Conservation (phyloP, 495 filamentous ascomycete species). For the Tetracladium setigerum region DNA sequence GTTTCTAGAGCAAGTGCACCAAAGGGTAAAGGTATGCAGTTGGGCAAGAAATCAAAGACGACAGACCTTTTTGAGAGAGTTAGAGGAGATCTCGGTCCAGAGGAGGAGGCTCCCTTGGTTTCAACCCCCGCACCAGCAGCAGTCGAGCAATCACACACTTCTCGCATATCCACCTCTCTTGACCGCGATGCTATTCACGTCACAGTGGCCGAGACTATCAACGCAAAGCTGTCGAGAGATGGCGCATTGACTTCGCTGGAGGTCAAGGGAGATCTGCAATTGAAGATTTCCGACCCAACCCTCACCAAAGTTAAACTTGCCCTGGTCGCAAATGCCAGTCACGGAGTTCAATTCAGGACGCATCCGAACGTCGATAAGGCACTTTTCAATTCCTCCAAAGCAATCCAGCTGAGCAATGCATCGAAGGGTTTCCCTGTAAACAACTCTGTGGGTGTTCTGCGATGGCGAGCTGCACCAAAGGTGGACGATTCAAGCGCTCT, state of each 20-base stretch:
- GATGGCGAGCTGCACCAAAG: conserved; percentile 75
- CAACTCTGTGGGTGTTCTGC: conserved; percentile 78
- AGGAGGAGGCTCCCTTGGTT: conserved; percentile 69
- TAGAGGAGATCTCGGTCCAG: conserved; percentile 76
- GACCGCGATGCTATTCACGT: conserved; percentile 80
- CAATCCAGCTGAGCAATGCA: conserved; percentile 77
- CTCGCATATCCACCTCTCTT: conserved; percentile 53
- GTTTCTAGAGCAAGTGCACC: conserved; percentile 49
- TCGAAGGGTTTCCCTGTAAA: conserved; percentile 86
- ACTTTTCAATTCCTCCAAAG: conserved; percentile 67
- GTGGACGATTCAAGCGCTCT: conserved; percentile 64
- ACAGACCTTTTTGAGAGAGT: conserved; percentile 95
- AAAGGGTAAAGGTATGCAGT: conserved; percentile 95
- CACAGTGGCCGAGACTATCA: conserved; percentile 79
- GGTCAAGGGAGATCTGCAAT: conserved; percentile 82
- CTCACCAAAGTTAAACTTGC: conserved; percentile 84
- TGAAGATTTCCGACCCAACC: conserved; percentile 78
- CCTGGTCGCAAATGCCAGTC: conserved; percentile 61
- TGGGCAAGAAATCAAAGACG: conserved; percentile 95
- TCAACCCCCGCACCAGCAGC: conserved; percentile 48
- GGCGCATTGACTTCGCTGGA: conserved; percentile 75
- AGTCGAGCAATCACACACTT: conserved; percentile 38
- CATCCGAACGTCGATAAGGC: conserved; percentile 92
- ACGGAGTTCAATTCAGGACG: conserved; percentile 80
- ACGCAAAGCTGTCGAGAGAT: conserved; percentile 78